Percentiles rank a stretch among this genome's conserved stretches.
These are phyloP conservation scores for Pleurotus platypus DNA, from an alignment of 768 basidiomycete genomes.

Conservation along the genomic window DNA sequence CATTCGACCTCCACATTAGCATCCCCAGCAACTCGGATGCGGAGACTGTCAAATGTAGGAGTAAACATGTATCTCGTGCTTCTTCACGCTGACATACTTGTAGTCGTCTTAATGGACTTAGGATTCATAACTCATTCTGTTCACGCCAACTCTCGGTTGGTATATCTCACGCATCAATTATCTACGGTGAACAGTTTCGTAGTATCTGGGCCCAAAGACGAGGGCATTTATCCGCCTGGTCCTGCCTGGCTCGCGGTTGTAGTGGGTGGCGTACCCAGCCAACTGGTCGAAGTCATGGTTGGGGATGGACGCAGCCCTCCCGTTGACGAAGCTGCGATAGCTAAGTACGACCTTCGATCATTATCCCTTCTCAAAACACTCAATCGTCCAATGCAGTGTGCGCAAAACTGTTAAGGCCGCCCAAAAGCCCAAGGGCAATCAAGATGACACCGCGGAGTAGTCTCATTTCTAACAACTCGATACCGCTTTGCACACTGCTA, in stretches of 20 bases:
- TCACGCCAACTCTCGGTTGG: conserved; percentile 73
- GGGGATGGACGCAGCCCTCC: conserved; percentile 63
- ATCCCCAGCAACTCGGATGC: conserved; percentile 29
- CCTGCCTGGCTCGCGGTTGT: conserved; percentile 77
- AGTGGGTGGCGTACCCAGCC: conserved; percentile 61
- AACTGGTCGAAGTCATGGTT: conserved; percentile 60
- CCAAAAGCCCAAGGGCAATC: too few relatives aligned
- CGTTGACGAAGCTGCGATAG: conserved; percentile 49
- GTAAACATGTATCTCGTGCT: neutral
- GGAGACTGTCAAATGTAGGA: conserved; percentile 45
- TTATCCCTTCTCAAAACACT: neutral
- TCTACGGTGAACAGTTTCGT: conserved; percentile 44
- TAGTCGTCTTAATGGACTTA: conserved; percentile 77
- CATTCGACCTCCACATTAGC: conserved; percentile 41
- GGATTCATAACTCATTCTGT: conserved; percentile 79
- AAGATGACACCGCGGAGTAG: neutral
- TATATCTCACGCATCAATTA: conserved; percentile 48
- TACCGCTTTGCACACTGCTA: conserved; percentile 4
- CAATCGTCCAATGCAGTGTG: too few relatives aligned
- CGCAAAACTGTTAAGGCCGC: too few relatives aligned
- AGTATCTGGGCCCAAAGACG: conserved; percentile 62
- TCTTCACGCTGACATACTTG: neutral
- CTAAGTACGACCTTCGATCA: conserved; percentile 45
- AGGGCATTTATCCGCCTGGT: conserved; percentile 72
- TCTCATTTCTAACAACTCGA: neutral